These are phyloP conservation scores for Phalaenopsis equestris DNA, from an alignment of 106 monocot species.

Conservation along the genomic window DNA sequence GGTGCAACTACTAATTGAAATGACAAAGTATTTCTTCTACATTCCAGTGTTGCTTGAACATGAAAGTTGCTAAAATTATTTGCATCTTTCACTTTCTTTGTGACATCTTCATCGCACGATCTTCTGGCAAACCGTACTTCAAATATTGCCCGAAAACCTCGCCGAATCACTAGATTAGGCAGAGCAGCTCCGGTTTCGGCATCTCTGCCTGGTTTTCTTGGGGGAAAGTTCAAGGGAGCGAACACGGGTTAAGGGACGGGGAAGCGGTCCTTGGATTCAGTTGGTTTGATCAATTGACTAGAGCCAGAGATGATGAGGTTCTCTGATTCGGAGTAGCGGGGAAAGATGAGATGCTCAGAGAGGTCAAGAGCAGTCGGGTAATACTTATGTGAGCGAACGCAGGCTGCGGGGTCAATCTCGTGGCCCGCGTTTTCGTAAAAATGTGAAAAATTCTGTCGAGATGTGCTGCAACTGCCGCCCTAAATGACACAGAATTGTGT, in stretches of 20 bases:
- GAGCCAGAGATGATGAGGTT: slow-evolving; percentile 62
- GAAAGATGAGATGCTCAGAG: slow-evolving; percentile 16
- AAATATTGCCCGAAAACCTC: slow-evolving; percentile 22
- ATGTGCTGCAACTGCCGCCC: no score
- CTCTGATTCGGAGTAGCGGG: slow-evolving; percentile 70
- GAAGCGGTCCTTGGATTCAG: slow-evolving; percentile 51
- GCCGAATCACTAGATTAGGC: not conserved
- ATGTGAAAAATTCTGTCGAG: no score
- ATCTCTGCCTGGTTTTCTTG: slow-evolving; percentile 59
- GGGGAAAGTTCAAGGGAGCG: slow-evolving; percentile 66
- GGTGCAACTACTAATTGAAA: no score
- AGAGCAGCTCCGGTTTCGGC: slow-evolving; percentile 19
- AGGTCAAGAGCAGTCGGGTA: no score
- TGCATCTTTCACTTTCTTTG: no score
- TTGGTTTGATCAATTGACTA: slow-evolving; percentile 54
- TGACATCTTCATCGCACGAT: slow-evolving; percentile 14
- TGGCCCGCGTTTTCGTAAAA: no score
- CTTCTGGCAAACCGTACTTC: slow-evolving; percentile 18
- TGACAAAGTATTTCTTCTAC: no score
- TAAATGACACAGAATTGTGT: no score
- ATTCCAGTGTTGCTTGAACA: no score
- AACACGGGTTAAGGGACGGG: slow-evolving; percentile 72
- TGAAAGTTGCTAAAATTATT: no score
- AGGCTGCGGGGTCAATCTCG: no score
- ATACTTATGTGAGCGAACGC: no score